phyloP scores from a whole-genome alignment of 305 asterid species.

The Fraxinus platypoda region DNA sequence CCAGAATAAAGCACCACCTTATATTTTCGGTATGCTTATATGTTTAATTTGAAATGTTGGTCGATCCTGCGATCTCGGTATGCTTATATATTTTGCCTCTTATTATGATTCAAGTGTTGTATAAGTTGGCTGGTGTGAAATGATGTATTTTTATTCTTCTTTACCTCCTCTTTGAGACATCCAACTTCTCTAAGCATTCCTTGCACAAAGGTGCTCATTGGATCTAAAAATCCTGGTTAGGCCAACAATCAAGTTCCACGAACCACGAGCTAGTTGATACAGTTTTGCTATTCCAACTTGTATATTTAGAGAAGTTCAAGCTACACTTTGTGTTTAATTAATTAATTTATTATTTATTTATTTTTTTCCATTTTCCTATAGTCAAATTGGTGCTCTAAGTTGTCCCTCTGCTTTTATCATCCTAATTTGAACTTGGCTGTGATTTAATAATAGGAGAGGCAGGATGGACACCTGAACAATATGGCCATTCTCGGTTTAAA shows the following conservation, averaged over 20 bases:
- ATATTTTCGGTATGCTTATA: background rate
- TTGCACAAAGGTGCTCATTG: background rate
- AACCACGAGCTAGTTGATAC: slow-evolving; percentile 4
- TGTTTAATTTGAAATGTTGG: slow-evolving; percentile 1
- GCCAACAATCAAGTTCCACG: background rate
- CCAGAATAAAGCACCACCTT: background rate
- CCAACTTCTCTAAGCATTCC: background rate
- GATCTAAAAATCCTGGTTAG: background rate
- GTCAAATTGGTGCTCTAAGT: slow-evolving; percentile 2
- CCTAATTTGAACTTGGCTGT: slow-evolving; percentile 33
- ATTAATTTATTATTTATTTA: background rate
- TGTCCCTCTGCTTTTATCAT: slow-evolving; percentile 3
- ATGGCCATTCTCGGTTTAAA: slow-evolving; percentile 88
- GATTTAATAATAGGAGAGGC: slow-evolving; percentile 70
- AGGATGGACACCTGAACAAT: slow-evolving; percentile 95
- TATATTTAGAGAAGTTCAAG: slow-evolving; percentile 3
- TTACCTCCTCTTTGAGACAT: background rate
- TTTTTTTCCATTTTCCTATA: background rate
- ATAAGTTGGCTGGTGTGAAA: background rate
- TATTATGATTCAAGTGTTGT: background rate
- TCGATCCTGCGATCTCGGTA: background rate
- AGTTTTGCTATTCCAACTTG: background rate
- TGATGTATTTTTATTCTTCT: background rate
- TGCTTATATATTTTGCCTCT: background rate
- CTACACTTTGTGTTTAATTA: background rate